Evolutionary conservation across 805 yeast species (phyloP), one percentile per base, ranked within the genome.

Genomic region (Pichia occidentalis): DNA sequence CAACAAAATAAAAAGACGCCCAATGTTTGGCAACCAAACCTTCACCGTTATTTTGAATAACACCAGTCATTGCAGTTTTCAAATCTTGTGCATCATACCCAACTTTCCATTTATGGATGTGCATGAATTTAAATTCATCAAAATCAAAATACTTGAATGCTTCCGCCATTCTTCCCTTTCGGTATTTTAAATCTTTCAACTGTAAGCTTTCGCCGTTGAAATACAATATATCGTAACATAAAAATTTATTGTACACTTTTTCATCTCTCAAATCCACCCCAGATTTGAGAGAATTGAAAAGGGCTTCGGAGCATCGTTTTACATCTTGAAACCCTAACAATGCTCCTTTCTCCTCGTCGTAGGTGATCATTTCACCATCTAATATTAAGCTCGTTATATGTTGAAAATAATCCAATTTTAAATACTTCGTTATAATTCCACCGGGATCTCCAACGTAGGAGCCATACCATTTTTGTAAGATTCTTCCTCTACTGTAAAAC

Each of bases 281-380:
- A 2, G 22, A 10, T 4, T 28, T 20, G 2, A 40, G 9, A 6
- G 12, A 5, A 4, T 18, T 10, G 3, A 3, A 6, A 2, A 36
- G 14, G 13, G 28, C 23, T 14, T 40, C 43, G 16, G 24, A 24
- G n/a, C 43, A 40, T 5, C 81, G 68, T 53, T 84, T 83, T 21
- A 92, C 70, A 1, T 83, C 71, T 0, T 95, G 94, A 63, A 85
- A 85, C 0, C 96, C 95, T 17, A 87, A 1, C 62, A 61, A 24
- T 71, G 54, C 40, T 67, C 60, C 32, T 58, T 36, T 32, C 4
- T 22, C 64, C 37, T 75, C 73, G 57, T 88, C 95, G 70, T 76
- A 87, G 0, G 94, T 85, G 2, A 90, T 78, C 90, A 90, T 85
- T 58, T 90, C 98, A 1, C 97, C 97, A 60, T 90, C 98, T 4